A percentile compares a stretch with the other conserved stretches of the same genome.
phyloP scores from a whole-genome alignment of 2,329 filamentous ascomycete genomes.

The Byssothecium circinans region DNA sequence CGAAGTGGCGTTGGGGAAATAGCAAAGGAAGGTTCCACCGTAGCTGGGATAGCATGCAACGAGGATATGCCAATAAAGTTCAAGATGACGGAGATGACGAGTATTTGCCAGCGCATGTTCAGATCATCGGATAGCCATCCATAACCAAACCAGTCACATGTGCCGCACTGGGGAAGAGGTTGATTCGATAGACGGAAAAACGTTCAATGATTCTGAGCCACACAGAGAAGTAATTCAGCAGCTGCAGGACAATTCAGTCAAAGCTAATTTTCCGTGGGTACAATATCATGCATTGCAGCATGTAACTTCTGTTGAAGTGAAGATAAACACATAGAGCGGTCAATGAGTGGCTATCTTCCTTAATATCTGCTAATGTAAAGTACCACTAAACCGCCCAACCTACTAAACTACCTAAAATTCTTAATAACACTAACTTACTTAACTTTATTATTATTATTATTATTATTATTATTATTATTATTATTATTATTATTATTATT shows the following conservation, averaged over 20 bases:
- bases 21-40: slow-evolving; percentile 15
- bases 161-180: slow-evolving; percentile 15
- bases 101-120: slow-evolving; percentile 13
- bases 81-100: slow-evolving; percentile 14
- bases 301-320: slow-evolving; percentile 10
- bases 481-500: no score
- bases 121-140: slow-evolving; percentile 16
- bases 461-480: no score
- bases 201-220: slow-evolving; percentile 15
- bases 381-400: no score
- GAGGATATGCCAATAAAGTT: slow-evolving; percentile 17
- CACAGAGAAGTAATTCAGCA: slow-evolving; percentile 16
- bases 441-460: no score
- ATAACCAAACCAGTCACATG: slow-evolving; percentile 15
- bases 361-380: no score
- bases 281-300: background rate
- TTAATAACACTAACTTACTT: no score
- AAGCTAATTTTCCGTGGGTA: slow-evolving; percentile 1
- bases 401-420: no score
- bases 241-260: slow-evolving; percentile 3
- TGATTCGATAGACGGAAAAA: slow-evolving; percentile 19
- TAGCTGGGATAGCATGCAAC: slow-evolving; percentile 15
- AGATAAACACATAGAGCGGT: slow-evolving; percentile 16
- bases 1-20: slow-evolving; percentile 18
- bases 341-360: no score